These are phyloP conservation scores for Golubevia sp. DNA, from an alignment of 1,284 basidiomycete species.

Conservation along the genomic window DNA sequence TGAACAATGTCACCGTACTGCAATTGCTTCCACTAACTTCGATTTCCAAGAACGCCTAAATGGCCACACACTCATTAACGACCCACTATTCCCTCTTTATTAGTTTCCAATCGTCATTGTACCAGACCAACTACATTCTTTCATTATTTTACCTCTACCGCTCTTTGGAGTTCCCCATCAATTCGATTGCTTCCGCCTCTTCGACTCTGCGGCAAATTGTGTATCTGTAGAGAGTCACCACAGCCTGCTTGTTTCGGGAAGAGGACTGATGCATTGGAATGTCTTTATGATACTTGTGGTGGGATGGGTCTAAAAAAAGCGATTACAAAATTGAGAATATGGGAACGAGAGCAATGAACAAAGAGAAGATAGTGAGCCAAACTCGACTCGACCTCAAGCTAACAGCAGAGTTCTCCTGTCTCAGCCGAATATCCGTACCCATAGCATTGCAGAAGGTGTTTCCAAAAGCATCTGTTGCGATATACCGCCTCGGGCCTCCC, in stretches of 20 bases:
- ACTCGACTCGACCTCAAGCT: background rate
- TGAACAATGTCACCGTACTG: no score
- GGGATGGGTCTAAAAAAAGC: background rate
- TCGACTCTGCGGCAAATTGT: no score
- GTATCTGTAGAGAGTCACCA: no score
- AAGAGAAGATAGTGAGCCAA: background rate
- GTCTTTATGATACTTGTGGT: background rate
- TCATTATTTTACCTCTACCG: no score
- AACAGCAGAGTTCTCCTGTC: conserved; percentile 16
- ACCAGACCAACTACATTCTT: no score
- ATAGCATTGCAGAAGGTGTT: conserved; percentile 55
- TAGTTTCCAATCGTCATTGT: no score
- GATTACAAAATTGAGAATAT: background rate
- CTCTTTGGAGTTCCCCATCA: background rate
- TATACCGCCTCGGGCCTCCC: conserved; percentile 46
- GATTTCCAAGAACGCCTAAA: no score
- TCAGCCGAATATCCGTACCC: conserved; percentile 43
- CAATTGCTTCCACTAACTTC: no score
- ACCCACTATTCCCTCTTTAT: no score
- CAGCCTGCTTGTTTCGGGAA: no score
- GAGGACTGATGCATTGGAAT: background rate
- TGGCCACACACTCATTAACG: no score
- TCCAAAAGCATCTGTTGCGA: conserved; percentile 56
- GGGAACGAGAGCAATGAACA: conserved; percentile 1
- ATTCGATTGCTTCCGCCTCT: no score